Evolutionary conservation across 164 flowering plant species (phyloP), one percentile per base, ranked within the genome.

Genomic region (Houttuynia cordata): DNA sequence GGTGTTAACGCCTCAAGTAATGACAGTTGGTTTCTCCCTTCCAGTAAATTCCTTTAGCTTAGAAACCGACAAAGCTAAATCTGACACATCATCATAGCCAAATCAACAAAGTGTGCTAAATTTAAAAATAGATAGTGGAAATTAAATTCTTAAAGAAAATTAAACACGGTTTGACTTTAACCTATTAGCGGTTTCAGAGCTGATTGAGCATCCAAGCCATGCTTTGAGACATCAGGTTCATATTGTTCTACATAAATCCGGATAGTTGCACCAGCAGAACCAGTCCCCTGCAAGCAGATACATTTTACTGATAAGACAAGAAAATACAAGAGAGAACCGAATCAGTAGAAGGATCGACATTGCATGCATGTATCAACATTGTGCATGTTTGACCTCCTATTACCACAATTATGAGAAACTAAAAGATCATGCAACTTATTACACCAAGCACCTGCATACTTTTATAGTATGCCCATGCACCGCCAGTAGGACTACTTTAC

Each of bases 21-120:
- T 94, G 73, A 94, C 97, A n/a, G 97, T 94, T 50, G 99, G 99
- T 74, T 81, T 80, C 73, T 88, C 96, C 74, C 96, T 82, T 74
- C 96, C 97, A 1, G 99, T 90, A 76, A 88, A 90, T 34, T 90
- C 99, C 78, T 84, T 80, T 67, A 90, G 72, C 83, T 94, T 94
- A 21, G 99, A 94, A 30, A 84, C 63, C 4, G 86, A 80, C 25
- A 94, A 68, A 10, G 97, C 99, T 78, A 94, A 63, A 78, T 88
- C 99, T 94, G 64, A 62, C 66, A 65, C 59, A 67, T 22, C 34
- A 61, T 23, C 12, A 17, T 45, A 47, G 60, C 21, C 40, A 39
- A 60, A 52, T 14, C 57, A 53, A 30, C 6, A 14, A 34, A 14
- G n/a, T 30, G 22, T n/a, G 51, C 17, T n/a, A 25, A 37, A 24